These are phyloP conservation scores for Bassia scoparia DNA, from an alignment of 148 eudicot genomes.

Conservation along the genomic window DNA sequence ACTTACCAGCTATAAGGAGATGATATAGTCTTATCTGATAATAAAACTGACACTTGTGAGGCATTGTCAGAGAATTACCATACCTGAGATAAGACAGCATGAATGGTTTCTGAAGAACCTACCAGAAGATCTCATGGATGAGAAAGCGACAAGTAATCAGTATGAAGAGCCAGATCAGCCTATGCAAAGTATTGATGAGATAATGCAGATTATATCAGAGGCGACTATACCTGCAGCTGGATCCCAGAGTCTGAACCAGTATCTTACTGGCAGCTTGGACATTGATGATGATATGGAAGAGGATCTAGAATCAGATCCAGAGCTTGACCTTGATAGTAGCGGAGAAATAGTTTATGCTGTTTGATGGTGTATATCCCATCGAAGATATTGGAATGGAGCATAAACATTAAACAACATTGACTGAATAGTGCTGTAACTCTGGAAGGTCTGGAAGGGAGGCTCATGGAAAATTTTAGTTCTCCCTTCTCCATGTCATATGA, in stretches of 20 bases:
- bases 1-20: no score
- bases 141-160: constrained; percentile 37
- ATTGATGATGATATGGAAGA: constrained; percentile 93
- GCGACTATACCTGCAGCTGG: constrained; percentile 88
- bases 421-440: background rate
- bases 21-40: background rate
- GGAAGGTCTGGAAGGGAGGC: no score
- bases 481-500: background rate
- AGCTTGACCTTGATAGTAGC: constrained; percentile 86
- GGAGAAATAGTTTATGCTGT: constrained; percentile 83
- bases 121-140: constrained; percentile 63
- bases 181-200: constrained; percentile 74
- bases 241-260: constrained; percentile 55
- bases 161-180: constrained; percentile 78
- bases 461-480: background rate
- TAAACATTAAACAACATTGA: background rate
- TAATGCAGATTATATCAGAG: constrained; percentile 86
- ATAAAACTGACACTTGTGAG: background rate
- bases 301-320: constrained; percentile 80
- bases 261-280: constrained; percentile 69
- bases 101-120: constrained; percentile 91
- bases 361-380: constrained; percentile 21
- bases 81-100: constrained; percentile 70
- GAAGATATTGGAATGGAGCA: background rate
- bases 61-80: constrained; percentile 65